Base-by-base conservation (phyloP, 176 grass and related monocot genomes). In the Rhipidocladum racemiflorum region DNA sequence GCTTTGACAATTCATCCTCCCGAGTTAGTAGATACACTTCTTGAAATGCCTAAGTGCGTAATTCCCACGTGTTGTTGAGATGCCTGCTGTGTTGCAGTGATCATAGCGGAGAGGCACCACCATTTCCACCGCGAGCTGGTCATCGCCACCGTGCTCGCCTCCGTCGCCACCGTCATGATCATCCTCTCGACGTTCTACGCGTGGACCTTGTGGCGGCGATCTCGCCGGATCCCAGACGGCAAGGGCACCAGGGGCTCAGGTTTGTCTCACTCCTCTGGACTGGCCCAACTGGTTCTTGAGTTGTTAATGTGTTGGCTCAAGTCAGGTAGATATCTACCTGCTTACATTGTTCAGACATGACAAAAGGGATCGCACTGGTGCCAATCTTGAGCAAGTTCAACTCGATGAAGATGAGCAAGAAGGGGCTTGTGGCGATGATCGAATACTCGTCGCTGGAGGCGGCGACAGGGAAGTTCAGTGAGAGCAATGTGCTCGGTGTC, bases 61-160 rank as follows among this genome's bases (percentile, higher is more conserved):
- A 45, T 61, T 61, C 15, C 18, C 43, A 24, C 34, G 9, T 40
- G 39, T 44, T 24, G 20, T 34, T 77, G 50, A 63, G 3, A 15
- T 75, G 4, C 5, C 50, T 51, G 4, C 49, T 83, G 68, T 72
- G 4, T 40, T 76, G 76, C 83, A 93, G 92, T 84, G 72, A 87
- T 93, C 61, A 88, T 89, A 17, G 84, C 85, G 68, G 92, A 81
- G 55, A 60, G 49, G 62, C 89, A 53, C 48, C 87, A 71, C 36
- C 96, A 91, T 77, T 91, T 87, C 76, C 88, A 94, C 87, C 87
- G 88, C 2, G 91, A 95, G 88, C 84, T 99, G 68, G 50, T 88
- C 54, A 56, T 95, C 51, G 91, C 92, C 66, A 77, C 83, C 65
- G 84, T 77, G 20, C 81, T 99, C 68, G 81, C 87, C 61, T 90